These are phyloP conservation scores for Schizophyllum commune DNA, from an alignment of 1,284 basidiomycete genomes.

Conservation along the genomic window DNA sequence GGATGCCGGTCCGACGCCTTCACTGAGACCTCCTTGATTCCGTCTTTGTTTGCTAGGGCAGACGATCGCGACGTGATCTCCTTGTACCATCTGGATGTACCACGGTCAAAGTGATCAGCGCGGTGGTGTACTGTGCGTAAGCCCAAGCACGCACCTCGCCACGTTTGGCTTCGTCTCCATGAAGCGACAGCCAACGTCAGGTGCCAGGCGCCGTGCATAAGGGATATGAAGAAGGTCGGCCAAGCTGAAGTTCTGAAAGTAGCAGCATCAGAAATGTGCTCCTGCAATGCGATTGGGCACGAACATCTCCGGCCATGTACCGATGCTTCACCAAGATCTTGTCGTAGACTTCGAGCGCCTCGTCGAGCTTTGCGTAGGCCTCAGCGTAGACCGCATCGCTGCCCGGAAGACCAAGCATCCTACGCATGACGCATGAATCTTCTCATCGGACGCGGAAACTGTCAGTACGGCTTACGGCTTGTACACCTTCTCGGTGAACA, in stretches of 20 bases:
- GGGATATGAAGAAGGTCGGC: constrained; percentile 54
- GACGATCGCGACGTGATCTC: constrained; percentile 28
- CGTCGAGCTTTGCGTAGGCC: constrained; percentile 22
- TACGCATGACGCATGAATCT: not conserved
- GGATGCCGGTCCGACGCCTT: no score
- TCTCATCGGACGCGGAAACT: not conserved
- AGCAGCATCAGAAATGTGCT: not conserved
- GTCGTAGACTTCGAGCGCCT: constrained; percentile 43
- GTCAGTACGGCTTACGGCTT: constrained; percentile 26
- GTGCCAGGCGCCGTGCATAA: constrained; percentile 26
- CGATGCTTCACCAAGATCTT: constrained; percentile 41
- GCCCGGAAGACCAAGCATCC: constrained; percentile 14
- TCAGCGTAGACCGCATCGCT: constrained; percentile 19
- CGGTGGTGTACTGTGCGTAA: not conserved
- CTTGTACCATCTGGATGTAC: constrained; percentile 30
- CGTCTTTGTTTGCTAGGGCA: constrained; percentile 31
- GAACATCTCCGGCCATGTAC: constrained; percentile 42
- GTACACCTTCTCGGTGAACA: constrained; percentile 38
- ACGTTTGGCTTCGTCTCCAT: constrained; percentile 28
- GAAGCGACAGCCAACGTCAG: constrained; percentile 20
- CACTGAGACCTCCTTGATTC: constrained; percentile 12
- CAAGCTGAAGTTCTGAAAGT: constrained; percentile 31
- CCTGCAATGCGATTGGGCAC: constrained; percentile 6
- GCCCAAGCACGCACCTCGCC: constrained; percentile 5
- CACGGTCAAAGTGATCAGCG: not conserved